Evolutionary conservation across 352 stramenopile genomes (phyloP), one percentile per base, ranked within the genome.

Genomic region (Globisporangium carolinianum): DNA sequence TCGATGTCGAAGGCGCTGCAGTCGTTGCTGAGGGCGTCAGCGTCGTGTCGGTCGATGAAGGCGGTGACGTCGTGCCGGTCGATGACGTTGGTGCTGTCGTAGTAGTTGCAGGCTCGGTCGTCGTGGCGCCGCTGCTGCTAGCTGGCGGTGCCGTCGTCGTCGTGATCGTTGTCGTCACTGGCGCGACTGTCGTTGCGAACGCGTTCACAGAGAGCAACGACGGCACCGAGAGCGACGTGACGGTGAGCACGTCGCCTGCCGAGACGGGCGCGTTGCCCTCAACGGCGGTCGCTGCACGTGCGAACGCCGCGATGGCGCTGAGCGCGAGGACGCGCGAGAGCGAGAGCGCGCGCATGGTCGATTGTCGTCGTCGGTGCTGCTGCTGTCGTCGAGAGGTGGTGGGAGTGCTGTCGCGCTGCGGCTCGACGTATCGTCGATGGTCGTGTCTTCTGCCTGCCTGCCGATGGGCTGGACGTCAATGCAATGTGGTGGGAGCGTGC

Each of bases 301-400:
- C 51, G 17, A 54, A 5, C n/a, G 45, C 48, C 36, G 24, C 24
- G 24, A 32, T 32, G 24, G 24, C 24, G 24, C 24, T 32, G 24
- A 62, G 50, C 50, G 57, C 11, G 57, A 62, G 49, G 18, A 49
- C 37, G 41, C 45, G 51, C 48, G 49, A 52, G 24, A 39, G 39
- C 39, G 57, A 56, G 49, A 57, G 37, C 51, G 39, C 58, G 43
- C 45, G 51, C 58, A 63, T 63, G 24, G 45, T 49, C 45, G 45
- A n/a, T 14, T 17, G 15, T 12, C 17, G 32, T 53, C 42, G 47
- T 18, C 35, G 14, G 4, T 39, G 32, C 15, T 57, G 38, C 51
- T 48, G 11, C 6, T 17, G 15, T 4, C 39, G 39, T 43, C 39
- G 39, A 14, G 32, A 12, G 32, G 10, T 10, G 36, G 48, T 24